phyloP scores from a whole-genome alignment of 306 rosid species.

The Quercus variabilis region DNA sequence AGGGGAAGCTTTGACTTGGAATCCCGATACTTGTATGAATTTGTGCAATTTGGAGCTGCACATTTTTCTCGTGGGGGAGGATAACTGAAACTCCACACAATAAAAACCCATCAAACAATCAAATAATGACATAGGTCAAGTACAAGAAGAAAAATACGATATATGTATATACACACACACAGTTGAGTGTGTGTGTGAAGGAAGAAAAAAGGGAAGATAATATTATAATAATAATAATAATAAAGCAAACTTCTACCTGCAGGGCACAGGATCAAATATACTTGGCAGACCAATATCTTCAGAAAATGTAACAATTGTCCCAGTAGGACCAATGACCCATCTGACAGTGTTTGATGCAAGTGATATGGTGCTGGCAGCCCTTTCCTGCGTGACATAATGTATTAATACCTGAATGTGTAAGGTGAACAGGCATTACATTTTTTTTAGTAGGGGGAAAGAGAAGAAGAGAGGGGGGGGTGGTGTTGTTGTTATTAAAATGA shows the following conservation, averaged over 20 bases:
- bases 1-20: constrained; percentile 62
- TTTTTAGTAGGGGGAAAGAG: too few relatives aligned
- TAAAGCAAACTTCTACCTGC: constrained; percentile 29
- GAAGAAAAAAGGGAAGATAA: background rate
- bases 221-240: too few relatives aligned
- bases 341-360: constrained; percentile 43
- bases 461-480: too few relatives aligned
- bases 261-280: constrained; percentile 33
- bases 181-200: background rate
- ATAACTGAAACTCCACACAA: constrained; percentile 40
- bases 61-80: constrained; percentile 65
- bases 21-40: constrained; percentile 54
- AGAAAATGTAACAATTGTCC: constrained; percentile 49
- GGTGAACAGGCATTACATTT: background rate
- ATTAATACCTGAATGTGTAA: background rate
- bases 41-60: constrained; percentile 48
- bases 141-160: background rate
- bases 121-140: constrained; percentile 1
- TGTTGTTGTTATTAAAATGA: background rate
- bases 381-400: constrained; percentile 33
- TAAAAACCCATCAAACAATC: background rate
- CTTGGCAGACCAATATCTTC: constrained; percentile 52
- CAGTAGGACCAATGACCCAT: constrained; percentile 41
- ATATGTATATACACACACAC: too few relatives aligned
- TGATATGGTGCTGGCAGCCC: constrained; percentile 22